phyloP scores from a whole-genome alignment of 2,329 filamentous ascomycete species.

The Verticillium longisporum region DNA sequence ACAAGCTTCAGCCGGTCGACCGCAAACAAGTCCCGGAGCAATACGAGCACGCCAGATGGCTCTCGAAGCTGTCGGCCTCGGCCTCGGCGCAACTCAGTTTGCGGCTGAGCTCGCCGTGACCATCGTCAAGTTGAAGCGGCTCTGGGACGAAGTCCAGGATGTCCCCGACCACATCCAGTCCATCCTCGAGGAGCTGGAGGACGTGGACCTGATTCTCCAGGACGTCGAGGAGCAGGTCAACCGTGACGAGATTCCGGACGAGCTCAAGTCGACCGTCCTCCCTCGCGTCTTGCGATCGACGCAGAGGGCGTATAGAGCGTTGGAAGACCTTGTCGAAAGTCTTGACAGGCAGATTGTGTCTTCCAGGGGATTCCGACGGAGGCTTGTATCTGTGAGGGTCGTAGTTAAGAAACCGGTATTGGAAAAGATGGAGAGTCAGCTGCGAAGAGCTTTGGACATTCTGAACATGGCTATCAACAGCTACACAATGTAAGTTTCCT shows the following conservation, averaged over 20 bases:
- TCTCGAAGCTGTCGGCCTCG: background rate
- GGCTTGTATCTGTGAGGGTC: constrained; percentile 12
- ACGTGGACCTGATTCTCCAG: background rate
- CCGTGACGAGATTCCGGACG: background rate
- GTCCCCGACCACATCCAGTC: constrained; percentile 2
- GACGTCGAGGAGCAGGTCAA: background rate
- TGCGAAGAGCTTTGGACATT: constrained; percentile 9
- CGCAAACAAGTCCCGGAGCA: background rate
- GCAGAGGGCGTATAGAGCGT: constrained; percentile 3
- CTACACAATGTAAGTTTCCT: constrained; percentile 13
- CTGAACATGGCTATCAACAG: constrained; percentile 10
- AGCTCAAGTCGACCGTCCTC: background rate
- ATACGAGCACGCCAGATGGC: background rate
- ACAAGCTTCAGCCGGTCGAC: background rate
- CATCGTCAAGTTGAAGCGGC: constrained; percentile 2
- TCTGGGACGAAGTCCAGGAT: constrained; percentile 7
- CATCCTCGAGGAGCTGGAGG: constrained; percentile 1
- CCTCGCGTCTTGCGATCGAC: background rate
- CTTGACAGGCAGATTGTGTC: constrained; percentile 7
- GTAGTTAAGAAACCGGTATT: constrained; percentile 12
- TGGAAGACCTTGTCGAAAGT: constrained; percentile 7
- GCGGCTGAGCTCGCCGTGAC: background rate
- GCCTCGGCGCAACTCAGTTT: background rate
- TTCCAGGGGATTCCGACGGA: constrained; percentile 13
- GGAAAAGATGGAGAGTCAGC: constrained; percentile 11